Evolutionary conservation across 2,329 filamentous ascomycete genomes (phyloP), one percentile per base, ranked within the genome.

Genomic region (Calcarisporium arbuscula): DNA sequence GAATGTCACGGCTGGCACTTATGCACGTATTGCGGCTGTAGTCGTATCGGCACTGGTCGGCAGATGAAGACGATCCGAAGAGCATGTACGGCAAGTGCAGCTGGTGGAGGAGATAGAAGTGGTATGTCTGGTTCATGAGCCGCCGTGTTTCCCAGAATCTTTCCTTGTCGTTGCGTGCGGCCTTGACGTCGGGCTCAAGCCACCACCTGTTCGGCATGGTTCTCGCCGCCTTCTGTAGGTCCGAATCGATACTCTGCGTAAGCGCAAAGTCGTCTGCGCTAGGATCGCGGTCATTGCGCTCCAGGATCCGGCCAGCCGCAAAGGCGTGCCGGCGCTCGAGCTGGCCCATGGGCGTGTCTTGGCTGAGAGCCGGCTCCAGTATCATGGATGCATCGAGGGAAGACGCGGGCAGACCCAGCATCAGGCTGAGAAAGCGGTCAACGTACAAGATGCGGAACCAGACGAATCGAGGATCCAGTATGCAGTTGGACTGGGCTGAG

Each of bases 71-170:
- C 31, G 30, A 38, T 40, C n/a, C 23, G 15, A 43, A 46, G 8
- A 66, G 39, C 35, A 63, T 50, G 36, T 57, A 64, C 1, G 64
- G 64, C 1, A 65, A 45, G 38, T 67, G 62, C 0, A 66, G 53
- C 34, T 59, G 57, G 29, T 53, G 51, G 4, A 67, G 42, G 7
- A 67, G 45, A 34, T 54, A 50, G 36, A 60, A 60, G 39, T 66
- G 55, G n/a, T 53, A 44, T 8, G 62, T 41, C 31, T 66, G 62
- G n/a, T 49, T 42, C 27, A 49, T 36, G 12, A 62, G 40, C 5
- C 58, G 55, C 8, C 47, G 25, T 14, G 45, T 54, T 32, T 62
- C 53, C 43, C 42, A 47, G 23, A 58, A 44, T 12, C 53, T 47
- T n/a, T 41, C 26, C 4, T 39, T 43, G 10, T 32, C 37, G 3